Evolutionary conservation across 768 basidiomycete species (phyloP), one percentile per base, ranked within the genome.

Genomic region (Cyclocybe cylindracea): DNA sequence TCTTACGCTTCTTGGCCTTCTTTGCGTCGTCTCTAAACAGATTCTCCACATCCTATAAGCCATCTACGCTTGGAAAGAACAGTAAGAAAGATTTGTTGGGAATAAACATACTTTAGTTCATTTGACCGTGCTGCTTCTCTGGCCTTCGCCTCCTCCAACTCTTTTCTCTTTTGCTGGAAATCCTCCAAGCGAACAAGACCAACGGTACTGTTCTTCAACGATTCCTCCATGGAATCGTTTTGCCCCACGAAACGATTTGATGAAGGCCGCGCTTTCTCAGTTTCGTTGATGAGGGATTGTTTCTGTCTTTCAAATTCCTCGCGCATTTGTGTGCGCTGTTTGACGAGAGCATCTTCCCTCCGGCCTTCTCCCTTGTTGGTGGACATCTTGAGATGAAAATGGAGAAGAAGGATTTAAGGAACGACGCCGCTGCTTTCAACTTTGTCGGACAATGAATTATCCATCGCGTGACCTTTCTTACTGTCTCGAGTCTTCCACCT

Each of bases 171-270:
- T 70, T 92, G 89, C 67, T 94, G 91, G 58, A 98, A 98, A 31
- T 97, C 96, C 58, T 96, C 91, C 6, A 98, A 78, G 51, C 78
- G 84, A 2, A 98, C 95, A 13, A 98, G 80, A 57, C 96, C 96
- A 39, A 98, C 84, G 1, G 96, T 98, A 44, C 79, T 87, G 55
- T 92, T 79, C 78, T 96, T 97, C 45, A 98, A 79, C 6, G 84
- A 80, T 53, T 98, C 96, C 68, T 98, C 96, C 79, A 97, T 85
- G 4, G 91, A 92, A 66, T 98, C 95, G 70, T 91, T 84, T 67
- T 95, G 91, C 1, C 93, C 92, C 35, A 96, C 90, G 69, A 98
- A 98, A 54, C 94, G 89, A 65, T 88, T 86, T 3, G 83, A 72
- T 0, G 91, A 90, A 4, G 94, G 91, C 31, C 93, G 87, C 36